Evolutionary conservation across 129 eudicot genomes (phyloP).

Genomic region (sunflower (Helianthus annuus)): DNA sequence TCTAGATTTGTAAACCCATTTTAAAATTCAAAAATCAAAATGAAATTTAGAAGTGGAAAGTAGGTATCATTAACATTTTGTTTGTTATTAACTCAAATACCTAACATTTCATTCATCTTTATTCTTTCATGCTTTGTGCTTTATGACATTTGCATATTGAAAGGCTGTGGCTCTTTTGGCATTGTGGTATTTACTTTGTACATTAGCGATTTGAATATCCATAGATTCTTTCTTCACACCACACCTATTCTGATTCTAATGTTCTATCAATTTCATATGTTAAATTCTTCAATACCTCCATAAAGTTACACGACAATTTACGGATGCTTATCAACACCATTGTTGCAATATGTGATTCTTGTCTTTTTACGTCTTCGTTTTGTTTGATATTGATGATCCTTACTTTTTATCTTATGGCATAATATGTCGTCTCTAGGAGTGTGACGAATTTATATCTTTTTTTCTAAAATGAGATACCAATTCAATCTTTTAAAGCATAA

Average conservation of each 20-base stretch:
- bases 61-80: constrained; percentile 12
- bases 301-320: constrained; percentile 16
- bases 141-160: constrained; percentile 35
- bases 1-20: no score
- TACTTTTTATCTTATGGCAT: constrained; percentile 6
- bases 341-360: constrained; percentile 12
- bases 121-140: constrained; percentile 41
- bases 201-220: constrained; percentile 57
- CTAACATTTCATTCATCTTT: constrained; percentile 37
- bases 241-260: constrained; percentile 14
- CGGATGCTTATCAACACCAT: constrained; percentile 3
- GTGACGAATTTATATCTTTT: not conserved
- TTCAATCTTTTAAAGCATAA: constrained; percentile 12
- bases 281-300: constrained; percentile 1
- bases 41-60: not conserved
- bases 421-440: constrained; percentile 19
- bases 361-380: constrained; percentile 3
- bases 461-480: constrained; percentile 15
- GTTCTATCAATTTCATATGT: constrained; percentile 6
- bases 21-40: no score
- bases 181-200: constrained; percentile 6
- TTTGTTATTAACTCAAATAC: constrained; percentile 15
- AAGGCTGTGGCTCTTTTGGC: constrained; percentile 6
- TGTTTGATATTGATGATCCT: not conserved
- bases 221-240: constrained; percentile 26